Percentiles rank a stretch among this genome's conserved stretches.
phyloP scores from a whole-genome alignment of 495 filamentous ascomycete species.

The Penicillium alfredii region DNA sequence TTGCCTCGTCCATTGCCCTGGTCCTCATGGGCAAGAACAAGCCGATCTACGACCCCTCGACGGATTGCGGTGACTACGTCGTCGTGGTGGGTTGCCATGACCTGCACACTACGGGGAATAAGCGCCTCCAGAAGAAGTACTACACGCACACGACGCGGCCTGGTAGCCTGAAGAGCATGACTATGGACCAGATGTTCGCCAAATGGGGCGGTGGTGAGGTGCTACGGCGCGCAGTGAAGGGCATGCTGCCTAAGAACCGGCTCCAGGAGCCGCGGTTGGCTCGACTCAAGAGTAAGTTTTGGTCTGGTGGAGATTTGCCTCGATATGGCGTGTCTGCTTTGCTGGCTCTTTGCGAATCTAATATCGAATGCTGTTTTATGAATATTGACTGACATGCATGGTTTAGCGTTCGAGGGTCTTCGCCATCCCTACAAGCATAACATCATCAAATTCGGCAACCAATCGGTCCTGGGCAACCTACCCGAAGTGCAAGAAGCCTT shows the following conservation, averaged over 20 bases:
- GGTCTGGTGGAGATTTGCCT: neutral
- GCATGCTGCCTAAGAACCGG: slow-evolving; percentile 97
- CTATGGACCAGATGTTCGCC: slow-evolving; percentile 88
- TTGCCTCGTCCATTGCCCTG: slow-evolving; percentile 85
- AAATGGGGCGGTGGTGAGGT: slow-evolving; percentile 96
- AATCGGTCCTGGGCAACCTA: slow-evolving; percentile 30
- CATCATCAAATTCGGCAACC: slow-evolving; percentile 62
- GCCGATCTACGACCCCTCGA: slow-evolving; percentile 91
- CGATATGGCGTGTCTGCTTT: neutral
- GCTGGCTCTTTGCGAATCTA: no score
- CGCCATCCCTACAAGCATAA: slow-evolving; percentile 90
- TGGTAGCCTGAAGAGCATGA: slow-evolving; percentile 78
- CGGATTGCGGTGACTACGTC: slow-evolving; percentile 98
- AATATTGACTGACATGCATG: slow-evolving; percentile 7
- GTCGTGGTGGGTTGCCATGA: slow-evolving; percentile 85
- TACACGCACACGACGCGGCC: slow-evolving; percentile 88
- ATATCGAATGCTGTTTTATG: no score
- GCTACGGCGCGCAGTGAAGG: slow-evolving; percentile 81
- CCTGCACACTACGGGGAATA: slow-evolving; percentile 83
- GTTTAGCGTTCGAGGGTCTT: slow-evolving; percentile 77
- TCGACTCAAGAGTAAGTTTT: slow-evolving; percentile 70
- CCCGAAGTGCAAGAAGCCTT: slow-evolving; percentile 45
- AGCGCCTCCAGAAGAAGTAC: slow-evolving; percentile 89
- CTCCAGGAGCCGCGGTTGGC: slow-evolving; percentile 78
- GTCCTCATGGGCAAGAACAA: slow-evolving; percentile 99